Percentiles rank a stretch among this genome's conserved stretches.
These are phyloP conservation scores for Trametes pubescens DNA, from an alignment of 1,284 basidiomycete genomes.

Conservation along the genomic window DNA sequence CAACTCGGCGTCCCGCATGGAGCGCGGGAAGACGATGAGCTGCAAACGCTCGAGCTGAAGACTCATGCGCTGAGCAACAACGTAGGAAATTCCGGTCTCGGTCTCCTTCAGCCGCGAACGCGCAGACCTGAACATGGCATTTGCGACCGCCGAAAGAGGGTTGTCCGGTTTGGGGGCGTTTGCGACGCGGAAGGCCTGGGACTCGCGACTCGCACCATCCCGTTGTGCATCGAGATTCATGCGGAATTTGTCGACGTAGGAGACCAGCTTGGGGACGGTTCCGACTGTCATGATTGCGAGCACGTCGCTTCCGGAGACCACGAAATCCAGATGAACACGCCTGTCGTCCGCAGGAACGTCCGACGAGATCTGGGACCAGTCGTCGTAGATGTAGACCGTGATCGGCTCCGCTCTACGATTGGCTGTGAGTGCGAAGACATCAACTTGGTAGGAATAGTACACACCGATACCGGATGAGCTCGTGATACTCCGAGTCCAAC, in stretches of 20 bases:
- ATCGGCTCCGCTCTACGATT: constrained; percentile 76
- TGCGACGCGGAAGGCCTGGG: constrained; percentile 73
- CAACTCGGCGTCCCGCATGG: constrained; percentile 75
- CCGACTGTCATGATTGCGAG: constrained; percentile 75
- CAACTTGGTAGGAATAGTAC: constrained; percentile 34
- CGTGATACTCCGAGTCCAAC: constrained; percentile 81
- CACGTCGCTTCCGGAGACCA: constrained; percentile 77
- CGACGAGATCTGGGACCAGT: constrained; percentile 72
- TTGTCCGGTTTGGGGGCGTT: constrained; percentile 75
- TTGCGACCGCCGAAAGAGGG: constrained; percentile 82
- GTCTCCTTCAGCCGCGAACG: constrained; percentile 70
- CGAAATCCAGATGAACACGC: constrained; percentile 79
- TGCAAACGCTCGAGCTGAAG: constrained; percentile 68
- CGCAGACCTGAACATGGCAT: constrained; percentile 82
- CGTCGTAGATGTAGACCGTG: constrained; percentile 79
- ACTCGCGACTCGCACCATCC: constrained; percentile 76
- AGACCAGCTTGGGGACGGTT: constrained; percentile 77
- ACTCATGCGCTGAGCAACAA: constrained; percentile 76
- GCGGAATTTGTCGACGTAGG: constrained; percentile 77
- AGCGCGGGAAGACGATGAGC: constrained; percentile 78
- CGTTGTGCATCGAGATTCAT: constrained; percentile 77
- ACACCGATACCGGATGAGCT: constrained; percentile 81
- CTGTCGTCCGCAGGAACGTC: constrained; percentile 53
- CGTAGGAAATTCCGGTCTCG: constrained; percentile 63
- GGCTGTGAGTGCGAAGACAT: constrained; percentile 10